Percentiles rank a stretch among this genome's conserved stretches.
Evolutionary conservation across 1,284 basidiomycete genomes (phyloP).

Genomic region (Malassezia pachydermatis): DNA sequence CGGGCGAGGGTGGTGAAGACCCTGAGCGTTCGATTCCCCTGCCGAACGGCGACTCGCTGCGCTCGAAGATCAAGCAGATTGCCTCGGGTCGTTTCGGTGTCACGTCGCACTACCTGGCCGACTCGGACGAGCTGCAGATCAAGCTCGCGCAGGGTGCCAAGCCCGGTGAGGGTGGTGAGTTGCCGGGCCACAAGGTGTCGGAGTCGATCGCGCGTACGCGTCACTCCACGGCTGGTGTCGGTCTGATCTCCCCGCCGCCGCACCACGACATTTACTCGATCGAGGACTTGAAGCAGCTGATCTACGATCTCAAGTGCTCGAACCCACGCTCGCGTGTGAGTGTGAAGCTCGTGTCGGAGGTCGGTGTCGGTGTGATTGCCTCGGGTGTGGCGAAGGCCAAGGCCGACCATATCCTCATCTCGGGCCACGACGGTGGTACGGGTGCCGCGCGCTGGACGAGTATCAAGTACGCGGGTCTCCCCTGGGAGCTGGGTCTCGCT

Average conservation of each 20-base stretch:
- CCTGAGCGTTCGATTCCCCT: constrained; percentile 44
- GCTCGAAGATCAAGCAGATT: constrained; percentile 46
- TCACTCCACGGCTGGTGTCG: constrained; percentile 43
- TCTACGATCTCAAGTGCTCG: constrained; percentile 45
- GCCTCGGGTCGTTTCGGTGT: constrained; percentile 45
- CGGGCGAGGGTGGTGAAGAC: constrained; percentile 45
- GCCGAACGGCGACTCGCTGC: constrained; percentile 44
- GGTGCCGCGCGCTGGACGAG: constrained; percentile 43
- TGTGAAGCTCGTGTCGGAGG: constrained; percentile 45
- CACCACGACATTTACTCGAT: constrained; percentile 47
- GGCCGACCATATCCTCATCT: constrained; percentile 44
- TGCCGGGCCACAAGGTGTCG: constrained; percentile 45
- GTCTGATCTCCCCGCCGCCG: constrained; percentile 41
- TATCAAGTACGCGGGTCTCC: constrained; percentile 46
- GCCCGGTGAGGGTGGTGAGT: constrained; percentile 46
- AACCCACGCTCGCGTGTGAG: constrained; percentile 39
- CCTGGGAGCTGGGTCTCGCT: constrained; percentile 45
- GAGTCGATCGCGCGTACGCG: constrained; percentile 42
- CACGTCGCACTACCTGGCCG: constrained; percentile 41
- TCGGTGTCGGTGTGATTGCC: constrained; percentile 43
- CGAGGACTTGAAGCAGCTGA: constrained; percentile 44
- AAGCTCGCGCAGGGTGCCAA: constrained; percentile 47
- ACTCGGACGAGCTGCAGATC: constrained; percentile 45
- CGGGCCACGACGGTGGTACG: constrained; percentile 46
- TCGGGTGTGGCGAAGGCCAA: constrained; percentile 45